A percentile compares a stretch with the other conserved stretches of the same genome.
These are phyloP conservation scores for Venturia nashicola DNA, from an alignment of 2,329 filamentous ascomycete genomes.

Conservation along the genomic window DNA sequence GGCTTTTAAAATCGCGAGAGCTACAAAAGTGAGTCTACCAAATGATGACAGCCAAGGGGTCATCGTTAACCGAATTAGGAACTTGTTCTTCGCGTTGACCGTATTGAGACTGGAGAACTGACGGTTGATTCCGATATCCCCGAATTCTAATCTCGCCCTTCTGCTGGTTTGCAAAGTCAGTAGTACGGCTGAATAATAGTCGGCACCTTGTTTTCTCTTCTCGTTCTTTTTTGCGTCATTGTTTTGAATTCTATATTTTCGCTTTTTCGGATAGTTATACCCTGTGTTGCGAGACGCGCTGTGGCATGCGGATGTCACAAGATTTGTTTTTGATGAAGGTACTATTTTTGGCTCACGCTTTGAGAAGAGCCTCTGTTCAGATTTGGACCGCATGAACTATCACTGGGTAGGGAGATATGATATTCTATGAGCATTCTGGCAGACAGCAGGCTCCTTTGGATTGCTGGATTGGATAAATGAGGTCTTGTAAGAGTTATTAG, in stretches of 20 bases:
- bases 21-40: conserved; percentile 49
- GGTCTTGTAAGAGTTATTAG: not conserved
- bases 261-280: not conserved
- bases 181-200: not conserved
- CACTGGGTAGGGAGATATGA: not conserved
- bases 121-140: conserved; percentile 8
- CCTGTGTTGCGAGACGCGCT: not conserved
- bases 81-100: conserved; percentile 28
- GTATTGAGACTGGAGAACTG: conserved; percentile 25
- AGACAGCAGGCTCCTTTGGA: not conserved
- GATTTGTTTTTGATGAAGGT: too few relatives aligned
- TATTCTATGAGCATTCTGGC: not conserved
- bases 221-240: not conserved
- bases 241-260: not conserved
- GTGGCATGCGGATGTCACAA: not conserved
- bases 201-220: not conserved
- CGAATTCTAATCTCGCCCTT: conserved; percentile 7
- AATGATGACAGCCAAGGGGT: not conserved
- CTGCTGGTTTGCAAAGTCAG: not conserved
- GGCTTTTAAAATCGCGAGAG: conserved; percentile 74
- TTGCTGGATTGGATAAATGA: not conserved
- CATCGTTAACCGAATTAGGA: conserved; percentile 17
- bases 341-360: not conserved
- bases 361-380: not conserved
- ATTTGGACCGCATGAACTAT: not conserved